phyloP scores from a whole-genome alignment of 805 yeast genomes.

The Saturnispora zaruensis region DNA sequence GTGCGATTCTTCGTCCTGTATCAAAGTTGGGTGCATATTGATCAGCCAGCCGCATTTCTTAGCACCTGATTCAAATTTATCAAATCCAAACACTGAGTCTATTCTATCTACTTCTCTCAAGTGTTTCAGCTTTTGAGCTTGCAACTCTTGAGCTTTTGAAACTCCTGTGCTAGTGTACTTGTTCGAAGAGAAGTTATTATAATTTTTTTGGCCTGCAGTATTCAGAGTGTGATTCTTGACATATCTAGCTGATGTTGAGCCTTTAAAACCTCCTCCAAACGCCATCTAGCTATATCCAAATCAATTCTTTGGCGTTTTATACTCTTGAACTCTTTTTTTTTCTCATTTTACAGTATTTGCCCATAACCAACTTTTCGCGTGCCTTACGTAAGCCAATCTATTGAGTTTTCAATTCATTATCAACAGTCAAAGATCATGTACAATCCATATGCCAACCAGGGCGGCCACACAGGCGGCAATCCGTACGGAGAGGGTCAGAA shows the following conservation, averaged over 20 bases:
- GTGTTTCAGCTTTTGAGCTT: constrained; percentile 38
- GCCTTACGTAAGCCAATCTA: constrained; percentile 2
- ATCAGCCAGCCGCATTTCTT: constrained; percentile 79
- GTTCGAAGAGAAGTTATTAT: constrained; percentile 16
- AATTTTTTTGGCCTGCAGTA: constrained; percentile 8
- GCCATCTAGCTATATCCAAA: constrained; percentile 12
- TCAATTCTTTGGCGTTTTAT: background rate
- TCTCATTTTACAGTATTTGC: background rate
- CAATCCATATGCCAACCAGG: constrained; percentile 6
- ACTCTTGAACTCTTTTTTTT: background rate
- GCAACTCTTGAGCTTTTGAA: constrained; percentile 8
- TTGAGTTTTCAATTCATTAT: background rate
- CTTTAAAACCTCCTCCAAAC: constrained; percentile 15
- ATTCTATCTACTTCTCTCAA: constrained; percentile 55
- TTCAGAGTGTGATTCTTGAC: constrained; percentile 17
- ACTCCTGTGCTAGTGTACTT: background rate
- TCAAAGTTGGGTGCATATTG: constrained; percentile 84
- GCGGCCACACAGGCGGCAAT: background rate
- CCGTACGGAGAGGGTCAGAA: background rate
- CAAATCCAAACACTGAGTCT: constrained; percentile 85
- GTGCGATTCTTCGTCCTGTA: constrained; percentile 47
- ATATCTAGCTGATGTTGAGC: constrained; percentile 22
- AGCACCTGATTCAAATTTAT: constrained; percentile 65
- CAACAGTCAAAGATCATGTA: background rate
- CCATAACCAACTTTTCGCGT: constrained; percentile 2